Base-by-base conservation (phyloP, 2,329 filamentous ascomycete genomes). In the Decorospora gaudefroyi region DNA sequence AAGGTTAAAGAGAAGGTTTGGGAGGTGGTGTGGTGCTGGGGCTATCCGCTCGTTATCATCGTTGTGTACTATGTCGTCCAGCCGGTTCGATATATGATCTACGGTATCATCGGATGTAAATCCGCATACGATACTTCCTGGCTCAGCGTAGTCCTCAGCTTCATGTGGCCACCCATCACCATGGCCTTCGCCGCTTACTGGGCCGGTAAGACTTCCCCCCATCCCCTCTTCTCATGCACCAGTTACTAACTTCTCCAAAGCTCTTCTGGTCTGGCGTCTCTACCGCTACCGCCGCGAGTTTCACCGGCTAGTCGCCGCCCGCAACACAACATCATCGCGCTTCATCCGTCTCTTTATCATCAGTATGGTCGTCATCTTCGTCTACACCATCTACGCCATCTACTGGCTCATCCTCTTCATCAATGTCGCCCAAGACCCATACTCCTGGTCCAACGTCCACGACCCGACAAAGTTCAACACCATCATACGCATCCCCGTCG, bases 261-360 rank as follows among this genome's bases (percentile, higher is more conserved):
- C 73, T 7, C 64, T 86, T 17, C 77, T 86, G 4, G 62, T 85
- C 19, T 70, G 76, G 47, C 82, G 84, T n/a, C 75, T 88, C 22
- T 74, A 75, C 59, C 77, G 74, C 42, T 84, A 87, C 62, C 78
- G 82, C 37, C 72, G 70, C 23, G 76, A 82, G 38, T 83, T 87
- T 55, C 72, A 76, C 17, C 65, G 72, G 12, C 77, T 87, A 26
- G 70, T 87, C 7, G 69, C 72, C 9, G 74, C 76, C 28, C 75
- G 75, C 42, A 77, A 77, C 35, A 75, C 79, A 25, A 84, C 70
- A 40, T 79, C 79, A 37, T 79, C 80, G 1, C 77, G 82, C 45
- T 87, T 87, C 71, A 53, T 84, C 39, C 78, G 84, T 26, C 77
- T 83, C 30, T 82, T 83, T 53, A 58, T 80, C 31, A 76, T 87